phyloP scores from a whole-genome alignment of 2,329 filamentous ascomycete genomes.

The Teratosphaeria viscida region DNA sequence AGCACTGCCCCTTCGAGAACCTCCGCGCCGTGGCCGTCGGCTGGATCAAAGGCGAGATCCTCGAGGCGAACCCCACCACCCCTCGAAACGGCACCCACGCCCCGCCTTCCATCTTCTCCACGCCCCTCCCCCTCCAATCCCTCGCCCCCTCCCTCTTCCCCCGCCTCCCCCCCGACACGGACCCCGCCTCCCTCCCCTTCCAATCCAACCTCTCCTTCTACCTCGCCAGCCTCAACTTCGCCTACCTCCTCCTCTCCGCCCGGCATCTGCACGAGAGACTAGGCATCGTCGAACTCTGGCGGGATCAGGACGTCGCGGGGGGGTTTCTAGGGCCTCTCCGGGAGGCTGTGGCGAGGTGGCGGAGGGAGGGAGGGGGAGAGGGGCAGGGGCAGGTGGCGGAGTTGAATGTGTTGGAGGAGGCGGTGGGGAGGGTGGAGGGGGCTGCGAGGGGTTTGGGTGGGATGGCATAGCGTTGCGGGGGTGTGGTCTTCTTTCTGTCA shows the following conservation, averaged over 20 bases:
- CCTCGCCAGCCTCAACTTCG: constrained; percentile 48
- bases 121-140: constrained; percentile 35
- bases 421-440: constrained; percentile 22
- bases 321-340: constrained; percentile 36
- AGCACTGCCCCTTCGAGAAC: constrained; percentile 44
- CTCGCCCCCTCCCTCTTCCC: constrained; percentile 45
- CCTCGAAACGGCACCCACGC: constrained; percentile 10
- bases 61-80: constrained; percentile 33
- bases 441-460: constrained; percentile 20
- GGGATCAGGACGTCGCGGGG: constrained; percentile 28
- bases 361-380: constrained; percentile 26
- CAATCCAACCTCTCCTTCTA: constrained; percentile 44
- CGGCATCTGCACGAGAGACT: constrained; percentile 37
- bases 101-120: constrained; percentile 34
- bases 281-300: constrained; percentile 35
- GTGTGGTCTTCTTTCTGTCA: no score
- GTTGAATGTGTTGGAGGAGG: constrained; percentile 22
- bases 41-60: constrained; percentile 51
- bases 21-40: constrained; percentile 48
- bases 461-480: no score
- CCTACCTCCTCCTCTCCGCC: constrained; percentile 46
- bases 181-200: constrained; percentile 35
- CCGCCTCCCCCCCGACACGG: constrained; percentile 30
- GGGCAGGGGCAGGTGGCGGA: constrained; percentile 18
- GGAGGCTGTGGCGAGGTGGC: constrained; percentile 27